These are phyloP conservation scores for Penicillium sp. DNA, from an alignment of 2,329 filamentous ascomycete genomes.

Conservation along the genomic window DNA sequence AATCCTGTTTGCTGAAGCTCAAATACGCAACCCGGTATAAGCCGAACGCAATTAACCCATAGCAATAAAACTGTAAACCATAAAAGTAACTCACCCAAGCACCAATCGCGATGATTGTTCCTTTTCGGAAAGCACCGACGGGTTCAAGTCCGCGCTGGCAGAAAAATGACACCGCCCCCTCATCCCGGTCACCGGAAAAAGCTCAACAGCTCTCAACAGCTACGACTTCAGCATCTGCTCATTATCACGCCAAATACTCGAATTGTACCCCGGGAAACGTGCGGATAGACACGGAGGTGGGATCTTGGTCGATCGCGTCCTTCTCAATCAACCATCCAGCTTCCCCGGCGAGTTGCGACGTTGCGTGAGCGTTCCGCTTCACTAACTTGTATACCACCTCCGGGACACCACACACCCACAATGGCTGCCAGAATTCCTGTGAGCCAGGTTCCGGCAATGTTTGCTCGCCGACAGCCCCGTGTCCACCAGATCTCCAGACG, in stretches of 20 bases:
- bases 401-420: conserved; percentile 11
- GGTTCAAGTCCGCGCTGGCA: conserved; percentile 24
- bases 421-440: conserved; percentile 34
- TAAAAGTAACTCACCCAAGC: conserved; percentile 12
- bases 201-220: conserved; percentile 36
- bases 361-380: conserved; percentile 10
- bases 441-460: conserved; percentile 31
- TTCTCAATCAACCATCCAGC: conserved; percentile 20
- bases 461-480: conserved; percentile 33
- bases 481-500: conserved; percentile 29
- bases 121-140: conserved; percentile 22
- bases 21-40: too few relatives aligned
- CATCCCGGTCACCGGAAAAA: conserved; percentile 36
- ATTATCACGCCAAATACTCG: conserved; percentile 10
- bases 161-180: conserved; percentile 35
- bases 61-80: neutral
- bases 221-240: conserved; percentile 2
- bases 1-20: too few relatives aligned
- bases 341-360: conserved; percentile 17
- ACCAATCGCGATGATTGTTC: conserved; percentile 19
- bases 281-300: conserved; percentile 24
- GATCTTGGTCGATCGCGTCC: conserved; percentile 21
- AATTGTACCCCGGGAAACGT: conserved; percentile 12
- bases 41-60: neutral
- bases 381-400: conserved; percentile 10